These are phyloP conservation scores for Globisporangium paddicum DNA, from an alignment of 352 stramenopile genomes.

Conservation along the genomic window DNA sequence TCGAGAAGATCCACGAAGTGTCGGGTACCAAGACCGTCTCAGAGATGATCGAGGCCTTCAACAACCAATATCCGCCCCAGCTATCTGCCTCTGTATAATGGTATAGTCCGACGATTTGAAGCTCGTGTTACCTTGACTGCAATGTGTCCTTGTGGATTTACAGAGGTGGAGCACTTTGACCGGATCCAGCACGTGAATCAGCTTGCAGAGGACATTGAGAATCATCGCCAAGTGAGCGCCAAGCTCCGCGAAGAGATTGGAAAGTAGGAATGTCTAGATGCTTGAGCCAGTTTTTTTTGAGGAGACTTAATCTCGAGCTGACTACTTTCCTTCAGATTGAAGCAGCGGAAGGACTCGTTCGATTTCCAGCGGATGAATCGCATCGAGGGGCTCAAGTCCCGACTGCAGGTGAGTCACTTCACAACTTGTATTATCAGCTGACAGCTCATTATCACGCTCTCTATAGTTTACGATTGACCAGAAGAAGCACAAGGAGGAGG, in stretches of 20 bases:
- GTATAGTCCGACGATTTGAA: not conserved
- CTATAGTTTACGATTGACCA: constrained; percentile 47
- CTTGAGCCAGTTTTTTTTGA: too few species aligned
- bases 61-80: constrained; percentile 61
- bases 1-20: constrained; percentile 81
- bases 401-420: constrained; percentile 29
- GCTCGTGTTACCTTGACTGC: constrained; percentile 16
- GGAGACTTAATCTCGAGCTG: not conserved
- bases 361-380: constrained; percentile 77
- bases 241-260: constrained; percentile 78
- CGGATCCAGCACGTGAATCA: constrained; percentile 81
- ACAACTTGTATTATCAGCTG: too few species aligned
- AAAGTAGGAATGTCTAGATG: constrained; percentile 33
- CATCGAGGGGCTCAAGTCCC: constrained; percentile 60
- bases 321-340: constrained; percentile 35
- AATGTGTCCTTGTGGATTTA: constrained; percentile 11
- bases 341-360: constrained; percentile 76
- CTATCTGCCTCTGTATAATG: constrained; percentile 2
- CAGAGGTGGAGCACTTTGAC: constrained; percentile 76
- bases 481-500: constrained; percentile 74
- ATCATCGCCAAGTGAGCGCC: constrained; percentile 56
- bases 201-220: constrained; percentile 78
- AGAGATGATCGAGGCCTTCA: constrained; percentile 83
- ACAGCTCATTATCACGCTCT: not conserved
- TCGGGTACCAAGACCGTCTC: constrained; percentile 72